phyloP scores from a whole-genome alignment of 805 yeast genomes.

The Wickerhamiella domercqiae region DNA sequence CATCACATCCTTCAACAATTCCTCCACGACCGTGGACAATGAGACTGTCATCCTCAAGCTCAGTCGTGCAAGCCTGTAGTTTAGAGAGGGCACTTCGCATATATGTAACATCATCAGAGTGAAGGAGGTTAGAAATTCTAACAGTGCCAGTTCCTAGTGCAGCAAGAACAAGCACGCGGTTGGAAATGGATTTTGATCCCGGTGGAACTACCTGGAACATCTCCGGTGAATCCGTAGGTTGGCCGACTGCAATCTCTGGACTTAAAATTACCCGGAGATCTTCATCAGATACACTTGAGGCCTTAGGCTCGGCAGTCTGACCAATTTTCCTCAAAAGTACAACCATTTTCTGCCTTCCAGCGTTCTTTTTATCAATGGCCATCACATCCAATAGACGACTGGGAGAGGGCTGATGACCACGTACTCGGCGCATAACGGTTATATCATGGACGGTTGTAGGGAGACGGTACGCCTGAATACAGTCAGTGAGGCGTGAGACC shows the following conservation, averaged over 20 bases:
- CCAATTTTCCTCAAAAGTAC: conserved; percentile 78
- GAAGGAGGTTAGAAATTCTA: conserved; percentile 67
- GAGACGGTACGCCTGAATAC: conserved; percentile 70
- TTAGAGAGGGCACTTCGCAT: conserved; percentile 78
- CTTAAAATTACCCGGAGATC: conserved; percentile 71
- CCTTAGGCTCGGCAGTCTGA: conserved; percentile 72
- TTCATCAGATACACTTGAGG: conserved; percentile 67
- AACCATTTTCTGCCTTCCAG: conserved; percentile 77
- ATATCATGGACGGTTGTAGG: conserved; percentile 70
- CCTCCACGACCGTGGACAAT: conserved; percentile 76
- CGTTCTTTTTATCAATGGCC: conserved; percentile 95
- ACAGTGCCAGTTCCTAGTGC: conserved; percentile 82
- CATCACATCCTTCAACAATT: conserved; percentile 24
- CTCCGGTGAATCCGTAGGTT: conserved; percentile 23
- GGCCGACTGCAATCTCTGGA: conserved; percentile 55
- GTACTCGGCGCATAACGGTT: conserved; percentile 51
- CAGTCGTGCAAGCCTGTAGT: conserved; percentile 65
- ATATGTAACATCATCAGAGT: conserved; percentile 91
- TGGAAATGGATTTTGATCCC: conserved; percentile 93
- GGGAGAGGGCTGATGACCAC: conserved; percentile 58
- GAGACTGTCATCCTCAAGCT: conserved; percentile 74
- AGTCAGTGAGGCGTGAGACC: conserved; percentile 74
- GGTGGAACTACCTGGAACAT: conserved; percentile 59
- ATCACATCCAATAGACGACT: conserved; percentile 62
- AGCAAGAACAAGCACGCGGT: conserved; percentile 84